Evolutionary conservation across 805 yeast species (phyloP), one percentile per base, ranked within the genome.

Genomic region (Cyberlindnera saturnus): DNA sequence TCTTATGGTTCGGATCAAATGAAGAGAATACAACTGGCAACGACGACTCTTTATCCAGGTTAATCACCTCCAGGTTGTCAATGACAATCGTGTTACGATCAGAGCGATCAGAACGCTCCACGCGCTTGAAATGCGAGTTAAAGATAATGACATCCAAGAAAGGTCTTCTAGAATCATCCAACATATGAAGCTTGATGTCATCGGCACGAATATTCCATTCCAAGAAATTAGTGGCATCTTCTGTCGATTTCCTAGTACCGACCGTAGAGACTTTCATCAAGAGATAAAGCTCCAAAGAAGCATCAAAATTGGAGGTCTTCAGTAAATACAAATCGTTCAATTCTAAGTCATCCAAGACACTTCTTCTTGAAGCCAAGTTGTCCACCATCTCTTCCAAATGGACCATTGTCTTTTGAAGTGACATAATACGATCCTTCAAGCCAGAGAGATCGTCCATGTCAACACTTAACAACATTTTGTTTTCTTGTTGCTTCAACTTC

Each of bases 21-120:
- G 87, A 81, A 1, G 83, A 68, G 16, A 91, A 62, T 20, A 91
- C 63, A 50, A 86, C 89, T 0, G 93, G 90, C 54, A 81, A 86
- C 2, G 73, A 56, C 0, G 86, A 75, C 16, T 71, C 62, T 13
- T 66, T 64, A 42, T 75, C 77, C 42, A 85, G 62, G 55, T 87
- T 86, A 53, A 81, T 73, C 0, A 86, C 88, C 52, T 82, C 86
- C 46, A 90, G 63, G 66, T 77, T 71, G 4, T 71, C 71, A 15
- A 90, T 69, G 34, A 71, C 74, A 5, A 86, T 63, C 11, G 70
- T 63, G 55, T 87, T 88, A 16, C 70, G 61, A 47, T 85, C 82
- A 20, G 86, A 77, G 2, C 89, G 85, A 56, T 80, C 85, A 1
- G 78, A 62, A 11, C 79, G 69, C 38, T 81, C 86, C 5, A 81